Conservation (phyloP, 805 yeast genomes). For the Millerago galiae region DNA sequence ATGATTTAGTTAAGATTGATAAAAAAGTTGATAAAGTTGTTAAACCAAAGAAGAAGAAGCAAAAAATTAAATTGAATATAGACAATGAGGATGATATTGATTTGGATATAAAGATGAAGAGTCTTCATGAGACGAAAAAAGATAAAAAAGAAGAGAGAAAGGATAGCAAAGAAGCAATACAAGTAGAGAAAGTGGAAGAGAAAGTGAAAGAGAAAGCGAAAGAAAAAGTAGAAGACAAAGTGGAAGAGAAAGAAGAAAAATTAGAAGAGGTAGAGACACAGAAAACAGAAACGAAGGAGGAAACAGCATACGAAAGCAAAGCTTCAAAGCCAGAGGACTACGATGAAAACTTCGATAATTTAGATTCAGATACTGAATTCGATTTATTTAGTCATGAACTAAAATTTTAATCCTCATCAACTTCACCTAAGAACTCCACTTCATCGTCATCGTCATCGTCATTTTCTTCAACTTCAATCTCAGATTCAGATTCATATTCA, state of each 20-base stretch:
- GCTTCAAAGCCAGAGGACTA: neutral
- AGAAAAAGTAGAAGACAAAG: neutral
- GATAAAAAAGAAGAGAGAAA: neutral
- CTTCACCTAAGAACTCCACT: neutral
- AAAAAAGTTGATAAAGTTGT: neutral
- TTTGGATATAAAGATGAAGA: slow-evolving; percentile 33
- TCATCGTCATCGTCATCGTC: neutral
- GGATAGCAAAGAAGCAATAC: neutral
- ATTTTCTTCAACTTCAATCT: slow-evolving; percentile 9
- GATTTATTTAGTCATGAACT: slow-evolving; percentile 16
- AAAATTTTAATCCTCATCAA: slow-evolving; percentile 6
- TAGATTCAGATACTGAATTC: slow-evolving; percentile 16
- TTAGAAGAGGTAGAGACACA: slow-evolving; percentile 11
- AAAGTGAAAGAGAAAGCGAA: slow-evolving; percentile 12
- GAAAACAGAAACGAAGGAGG: too few relatives aligned
- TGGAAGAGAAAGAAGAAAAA: neutral
- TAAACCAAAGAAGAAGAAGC: slow-evolving; percentile 23
- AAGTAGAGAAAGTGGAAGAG: neutral
- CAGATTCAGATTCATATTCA: slow-evolving; percentile 10
- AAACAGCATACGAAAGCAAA: too few relatives aligned
- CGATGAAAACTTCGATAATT: slow-evolving; percentile 19
- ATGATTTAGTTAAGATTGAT: slow-evolving; percentile 27
- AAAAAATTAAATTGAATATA: slow-evolving; percentile 30
- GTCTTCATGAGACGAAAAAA: slow-evolving; percentile 32
- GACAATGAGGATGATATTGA: slow-evolving; percentile 26